Conservation (phyloP, 305 asterid species). For the Rubia tinctorum region DNA sequence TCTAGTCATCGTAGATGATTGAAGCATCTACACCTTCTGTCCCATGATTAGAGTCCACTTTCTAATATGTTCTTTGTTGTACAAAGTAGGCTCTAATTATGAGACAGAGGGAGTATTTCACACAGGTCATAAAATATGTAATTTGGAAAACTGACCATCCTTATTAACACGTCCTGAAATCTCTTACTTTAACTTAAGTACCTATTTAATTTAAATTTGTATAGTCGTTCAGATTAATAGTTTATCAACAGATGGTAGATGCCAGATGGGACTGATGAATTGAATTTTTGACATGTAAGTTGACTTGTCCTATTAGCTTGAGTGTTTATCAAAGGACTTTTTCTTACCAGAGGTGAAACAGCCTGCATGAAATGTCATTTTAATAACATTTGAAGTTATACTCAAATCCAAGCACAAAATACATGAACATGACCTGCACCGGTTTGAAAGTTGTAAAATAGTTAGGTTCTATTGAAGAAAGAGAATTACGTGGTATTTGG, state of each 20-base stretch:
- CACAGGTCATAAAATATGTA: not conserved
- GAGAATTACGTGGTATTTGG: not conserved
- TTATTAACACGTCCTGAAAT: not conserved
- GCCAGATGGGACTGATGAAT: not conserved
- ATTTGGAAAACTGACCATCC: not conserved
- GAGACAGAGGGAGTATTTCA: not conserved
- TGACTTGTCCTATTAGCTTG: not conserved
- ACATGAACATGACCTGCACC: not conserved
- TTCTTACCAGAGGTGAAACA: not conserved
- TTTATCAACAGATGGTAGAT: not conserved
- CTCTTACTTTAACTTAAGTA: not conserved
- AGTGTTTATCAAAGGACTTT: not conserved
- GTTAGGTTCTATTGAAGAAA: not conserved
- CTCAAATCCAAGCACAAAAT: not conserved
- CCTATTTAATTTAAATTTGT: not conserved
- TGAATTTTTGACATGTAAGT: too few relatives aligned
- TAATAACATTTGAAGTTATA: not conserved
- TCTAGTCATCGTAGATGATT: not conserved
- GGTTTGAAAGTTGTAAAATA: too few relatives aligned
- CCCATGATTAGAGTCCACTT: not conserved
- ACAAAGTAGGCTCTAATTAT: too few relatives aligned
- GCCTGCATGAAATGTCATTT: not conserved
- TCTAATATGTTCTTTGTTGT: not conserved
- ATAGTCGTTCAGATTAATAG: not conserved
- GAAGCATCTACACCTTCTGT: not conserved